phyloP scores from a whole-genome alignment of 495 filamentous ascomycete species.

The Rostrohypoxylon terebratum region DNA sequence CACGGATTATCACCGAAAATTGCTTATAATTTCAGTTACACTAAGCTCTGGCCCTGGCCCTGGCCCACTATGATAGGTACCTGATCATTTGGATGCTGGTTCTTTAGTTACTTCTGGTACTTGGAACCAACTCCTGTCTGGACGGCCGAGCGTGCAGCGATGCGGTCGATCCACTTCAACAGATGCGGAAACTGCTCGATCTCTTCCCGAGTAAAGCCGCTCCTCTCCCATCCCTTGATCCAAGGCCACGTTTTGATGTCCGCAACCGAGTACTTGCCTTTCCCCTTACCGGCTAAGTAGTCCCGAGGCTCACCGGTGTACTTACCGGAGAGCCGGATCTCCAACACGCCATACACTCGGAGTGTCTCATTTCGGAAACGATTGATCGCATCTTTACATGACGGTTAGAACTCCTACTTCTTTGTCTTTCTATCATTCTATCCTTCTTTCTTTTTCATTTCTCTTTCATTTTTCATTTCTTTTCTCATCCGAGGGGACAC shows the following conservation, averaged over 20 bases:
- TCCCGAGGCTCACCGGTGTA: constrained; percentile 60
- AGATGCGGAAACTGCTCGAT: constrained; percentile 65
- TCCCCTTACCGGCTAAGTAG: constrained; percentile 65
- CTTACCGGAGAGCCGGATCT: constrained; percentile 62
- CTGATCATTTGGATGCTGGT: not conserved
- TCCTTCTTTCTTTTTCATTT: too few species aligned
- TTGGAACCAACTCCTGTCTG: constrained; percentile 62
- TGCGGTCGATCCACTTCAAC: constrained; percentile 65
- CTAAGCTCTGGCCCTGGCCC: too few species aligned
- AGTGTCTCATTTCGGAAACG: constrained; percentile 66
- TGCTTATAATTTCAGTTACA: not conserved
- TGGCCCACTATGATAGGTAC: too few species aligned
- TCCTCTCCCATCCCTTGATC: constrained; percentile 60
- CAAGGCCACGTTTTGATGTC: constrained; percentile 69
- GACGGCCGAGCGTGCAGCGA: constrained; percentile 63
- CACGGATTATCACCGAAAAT: not conserved
- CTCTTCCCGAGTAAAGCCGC: constrained; percentile 60
- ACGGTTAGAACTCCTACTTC: not conserved
- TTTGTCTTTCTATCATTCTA: not conserved
- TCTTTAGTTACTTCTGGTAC: constrained; percentile 46
- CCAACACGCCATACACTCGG: constrained; percentile 65
- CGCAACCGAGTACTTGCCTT: constrained; percentile 65
- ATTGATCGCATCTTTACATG: constrained; percentile 60
- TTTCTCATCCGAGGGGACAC: constrained; percentile 16
- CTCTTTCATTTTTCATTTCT: too few species aligned